Evolutionary conservation across 2,329 filamentous ascomycete genomes (phyloP).

Genomic region (Magnaporthales sp.): DNA sequence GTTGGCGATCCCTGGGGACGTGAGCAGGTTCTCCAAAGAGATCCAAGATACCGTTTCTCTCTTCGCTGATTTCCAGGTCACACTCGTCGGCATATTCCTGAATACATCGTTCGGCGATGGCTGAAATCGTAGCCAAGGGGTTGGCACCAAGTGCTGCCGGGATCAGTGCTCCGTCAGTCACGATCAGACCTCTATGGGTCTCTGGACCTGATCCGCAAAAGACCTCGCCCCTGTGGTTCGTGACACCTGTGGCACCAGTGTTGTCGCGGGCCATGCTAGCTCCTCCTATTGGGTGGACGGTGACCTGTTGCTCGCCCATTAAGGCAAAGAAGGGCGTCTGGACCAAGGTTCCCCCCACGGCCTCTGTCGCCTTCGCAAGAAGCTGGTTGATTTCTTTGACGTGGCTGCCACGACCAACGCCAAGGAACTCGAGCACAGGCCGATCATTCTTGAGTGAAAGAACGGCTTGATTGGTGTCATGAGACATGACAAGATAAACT

Average conservation of each 20-base stretch:
- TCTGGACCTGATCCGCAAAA: conserved; percentile 43
- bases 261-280: conserved; percentile 54
- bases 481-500: conserved; percentile 58
- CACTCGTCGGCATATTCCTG: conserved; percentile 35
- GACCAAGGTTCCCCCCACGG: conserved; percentile 51
- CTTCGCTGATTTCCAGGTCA: conserved; percentile 33
- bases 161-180: conserved; percentile 53
- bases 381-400: conserved; percentile 42
- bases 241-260: conserved; percentile 46
- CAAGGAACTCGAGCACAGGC: conserved; percentile 49
- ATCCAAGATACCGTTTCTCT: conserved; percentile 39
- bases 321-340: conserved; percentile 49
- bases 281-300: conserved; percentile 59
- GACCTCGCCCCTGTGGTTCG: conserved; percentile 52
- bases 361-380: conserved; percentile 43
- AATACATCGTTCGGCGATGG: conserved; percentile 56
- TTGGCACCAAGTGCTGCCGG: conserved; percentile 57
- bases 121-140: conserved; percentile 60
- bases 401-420: conserved; percentile 46
- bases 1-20: not conserved
- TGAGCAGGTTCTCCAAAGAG: conserved; percentile 44
- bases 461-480: conserved; percentile 55
- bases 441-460: conserved; percentile 51
- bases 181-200: conserved; percentile 47
- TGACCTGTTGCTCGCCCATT: conserved; percentile 48